Base-by-base conservation (phyloP, 495 filamentous ascomycete species). In the Amorphotheca resinae region DNA sequence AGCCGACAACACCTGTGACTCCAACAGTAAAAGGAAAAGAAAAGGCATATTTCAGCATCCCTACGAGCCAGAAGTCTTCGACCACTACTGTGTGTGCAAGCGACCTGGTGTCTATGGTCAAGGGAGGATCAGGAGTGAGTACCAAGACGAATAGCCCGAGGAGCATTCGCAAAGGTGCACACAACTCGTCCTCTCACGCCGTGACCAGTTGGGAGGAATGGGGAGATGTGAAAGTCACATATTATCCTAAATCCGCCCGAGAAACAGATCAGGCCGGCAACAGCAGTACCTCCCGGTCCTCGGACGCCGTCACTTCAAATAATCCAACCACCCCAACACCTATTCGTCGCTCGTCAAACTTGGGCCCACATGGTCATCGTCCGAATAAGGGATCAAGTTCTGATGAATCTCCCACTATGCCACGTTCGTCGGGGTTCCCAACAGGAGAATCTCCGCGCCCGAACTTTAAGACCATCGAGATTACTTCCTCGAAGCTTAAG, bases 11-110 rank as follows among this genome's bases (percentile, higher is more conserved):
- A 9, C 68, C 69, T 2, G 58, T 56, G 15, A 59, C 59, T 3
- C 65, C 69, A 4, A 51, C 59, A 14, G 57, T 58, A 40, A 91
- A 89, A 55, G 75, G 69, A 25, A 91, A 88, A 56, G 87, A 93
- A 17, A 91, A 81, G 60, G 47, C 45, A 35, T 33, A 39, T 18
- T 55, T 51, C 33, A 50, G 30, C 33, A 25, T 41, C 16, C 52
- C 52, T 52, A 1, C 48, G 40, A 9, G 42, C 49, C 33, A 49
- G 28, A 31, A 70, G 61, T 41, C 67, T 66, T 20, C 50, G 37
- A 60, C 68, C 22, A 57, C 68, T 9, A 69, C 68, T 15, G 64
- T 78, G 55, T 76, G 83, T 64, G 79, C 84, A 22, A 83, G 87
- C 49, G 88, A 95, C 59, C 59, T 94, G 28, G 72, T 75, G 17